phyloP scores from a whole-genome alignment of 2,329 filamentous ascomycete genomes.

The Colletotrichum tamarilloi region DNA sequence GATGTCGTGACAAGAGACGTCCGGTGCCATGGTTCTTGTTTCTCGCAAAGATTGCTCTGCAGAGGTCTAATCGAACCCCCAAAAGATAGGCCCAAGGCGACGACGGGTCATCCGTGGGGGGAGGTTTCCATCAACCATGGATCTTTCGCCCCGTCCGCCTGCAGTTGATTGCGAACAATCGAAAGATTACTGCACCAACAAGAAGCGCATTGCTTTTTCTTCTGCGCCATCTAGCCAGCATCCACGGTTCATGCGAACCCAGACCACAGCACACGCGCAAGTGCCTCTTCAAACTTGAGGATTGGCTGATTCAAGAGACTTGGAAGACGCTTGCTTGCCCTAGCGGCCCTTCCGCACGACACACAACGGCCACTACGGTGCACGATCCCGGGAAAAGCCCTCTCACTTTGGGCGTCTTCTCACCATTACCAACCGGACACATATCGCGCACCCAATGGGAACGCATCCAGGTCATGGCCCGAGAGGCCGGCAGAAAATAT shows the following conservation, averaged over 20 bases:
- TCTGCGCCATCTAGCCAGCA: not conserved
- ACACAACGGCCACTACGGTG: not conserved
- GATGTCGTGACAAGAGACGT: not conserved
- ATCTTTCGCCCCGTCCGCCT: not conserved
- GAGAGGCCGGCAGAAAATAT: not conserved
- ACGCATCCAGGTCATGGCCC: not conserved
- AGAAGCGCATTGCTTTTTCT: not conserved
- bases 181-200: conserved; percentile 15
- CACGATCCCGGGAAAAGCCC: not conserved
- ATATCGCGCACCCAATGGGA: not conserved
- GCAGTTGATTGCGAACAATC: conserved; percentile 4
- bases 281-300: not conserved
- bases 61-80: not conserved
- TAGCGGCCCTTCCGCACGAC: not conserved
- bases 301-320: not conserved
- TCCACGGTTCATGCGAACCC: not conserved
- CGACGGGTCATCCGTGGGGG: not conserved
- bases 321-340: not conserved
- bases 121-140: not conserved
- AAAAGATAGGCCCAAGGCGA: not conserved
- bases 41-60: not conserved
- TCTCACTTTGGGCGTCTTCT: not conserved
- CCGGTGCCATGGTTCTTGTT: not conserved
- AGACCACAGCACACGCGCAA: not conserved
- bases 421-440: not conserved